Percentiles rank a stretch among this genome's conserved stretches.
phyloP scores from a whole-genome alignment of 2,329 filamentous ascomycete genomes.

The Curvularia sp. region DNA sequence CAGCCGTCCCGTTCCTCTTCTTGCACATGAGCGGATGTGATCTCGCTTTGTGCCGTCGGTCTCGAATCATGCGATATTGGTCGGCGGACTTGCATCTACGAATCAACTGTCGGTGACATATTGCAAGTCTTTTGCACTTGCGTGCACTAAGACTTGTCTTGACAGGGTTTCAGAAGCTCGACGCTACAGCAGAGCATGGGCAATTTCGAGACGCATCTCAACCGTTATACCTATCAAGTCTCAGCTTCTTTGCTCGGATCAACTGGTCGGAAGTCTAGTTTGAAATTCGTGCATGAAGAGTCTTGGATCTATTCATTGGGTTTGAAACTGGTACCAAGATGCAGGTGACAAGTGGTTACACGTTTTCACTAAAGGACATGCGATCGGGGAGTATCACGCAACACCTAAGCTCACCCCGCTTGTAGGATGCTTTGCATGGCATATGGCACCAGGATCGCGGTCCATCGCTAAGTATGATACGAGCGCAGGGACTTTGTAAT shows the following conservation, averaged over 20 bases:
- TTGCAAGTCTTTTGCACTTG: slow-evolving; percentile 1
- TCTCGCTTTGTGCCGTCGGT: slow-evolving; percentile 3
- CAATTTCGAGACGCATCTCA: background rate
- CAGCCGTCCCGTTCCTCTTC: background rate
- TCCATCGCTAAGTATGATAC: background rate
- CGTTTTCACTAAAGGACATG: background rate
- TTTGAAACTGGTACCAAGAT: background rate
- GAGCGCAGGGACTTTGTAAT: background rate
- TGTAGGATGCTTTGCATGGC: background rate
- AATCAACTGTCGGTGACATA: slow-evolving; percentile 4
- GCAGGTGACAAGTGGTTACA: background rate
- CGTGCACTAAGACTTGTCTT: slow-evolving; percentile 1
- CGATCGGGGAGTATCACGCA: background rate
- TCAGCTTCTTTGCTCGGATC: background rate
- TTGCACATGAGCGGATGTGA: slow-evolving; percentile 1
- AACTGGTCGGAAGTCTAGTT: background rate
- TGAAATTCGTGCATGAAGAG: background rate
- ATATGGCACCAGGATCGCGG: background rate
- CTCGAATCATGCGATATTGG: background rate
- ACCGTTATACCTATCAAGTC: background rate
- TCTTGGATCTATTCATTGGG: background rate
- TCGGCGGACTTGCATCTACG: slow-evolving; percentile 13
- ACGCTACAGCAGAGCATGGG: background rate
- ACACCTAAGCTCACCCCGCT: background rate
- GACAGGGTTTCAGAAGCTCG: slow-evolving; percentile 1